A percentile compares a stretch with the other conserved stretches of the same genome.
Conservation (phyloP, 2,329 filamentous ascomycete genomes). For the Ciborinia camelliae region DNA sequence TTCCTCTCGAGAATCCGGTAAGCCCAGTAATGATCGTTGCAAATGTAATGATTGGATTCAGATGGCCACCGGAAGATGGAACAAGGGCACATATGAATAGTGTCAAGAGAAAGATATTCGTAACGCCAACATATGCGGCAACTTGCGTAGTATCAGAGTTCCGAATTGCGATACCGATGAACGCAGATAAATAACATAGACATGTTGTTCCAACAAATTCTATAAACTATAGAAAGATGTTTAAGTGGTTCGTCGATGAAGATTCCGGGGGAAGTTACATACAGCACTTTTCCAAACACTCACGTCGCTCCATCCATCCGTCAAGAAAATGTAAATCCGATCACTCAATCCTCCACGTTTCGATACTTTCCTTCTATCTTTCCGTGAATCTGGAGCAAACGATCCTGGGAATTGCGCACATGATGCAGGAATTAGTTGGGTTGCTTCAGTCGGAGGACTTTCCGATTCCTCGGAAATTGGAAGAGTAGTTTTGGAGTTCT, state of each 20-base stretch:
- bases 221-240: slow-evolving; percentile 29
- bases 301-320: slow-evolving; percentile 25
- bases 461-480: neutral
- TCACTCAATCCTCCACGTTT: slow-evolving; percentile 14
- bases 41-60: slow-evolving; percentile 54
- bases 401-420: slow-evolving; percentile 27
- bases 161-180: slow-evolving; percentile 36
- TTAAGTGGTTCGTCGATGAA: neutral
- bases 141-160: slow-evolving; percentile 34
- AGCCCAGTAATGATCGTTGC: slow-evolving; percentile 51
- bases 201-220: slow-evolving; percentile 36
- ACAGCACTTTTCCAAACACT: slow-evolving; percentile 24
- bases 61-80: slow-evolving; percentile 50
- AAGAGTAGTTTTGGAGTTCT: neutral
- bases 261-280: slow-evolving; percentile 8
- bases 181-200: slow-evolving; percentile 37
- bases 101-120: slow-evolving; percentile 40
- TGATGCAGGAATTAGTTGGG: slow-evolving; percentile 13
- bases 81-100: slow-evolving; percentile 50
- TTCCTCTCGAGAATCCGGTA: slow-evolving; percentile 47
- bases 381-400: slow-evolving; percentile 24
- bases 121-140: slow-evolving; percentile 36
- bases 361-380: slow-evolving; percentile 20
- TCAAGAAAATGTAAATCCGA: slow-evolving; percentile 17
- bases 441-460: neutral